phyloP scores from a whole-genome alignment of 352 stramenopile genomes.

The Globisporangium middletonii region DNA sequence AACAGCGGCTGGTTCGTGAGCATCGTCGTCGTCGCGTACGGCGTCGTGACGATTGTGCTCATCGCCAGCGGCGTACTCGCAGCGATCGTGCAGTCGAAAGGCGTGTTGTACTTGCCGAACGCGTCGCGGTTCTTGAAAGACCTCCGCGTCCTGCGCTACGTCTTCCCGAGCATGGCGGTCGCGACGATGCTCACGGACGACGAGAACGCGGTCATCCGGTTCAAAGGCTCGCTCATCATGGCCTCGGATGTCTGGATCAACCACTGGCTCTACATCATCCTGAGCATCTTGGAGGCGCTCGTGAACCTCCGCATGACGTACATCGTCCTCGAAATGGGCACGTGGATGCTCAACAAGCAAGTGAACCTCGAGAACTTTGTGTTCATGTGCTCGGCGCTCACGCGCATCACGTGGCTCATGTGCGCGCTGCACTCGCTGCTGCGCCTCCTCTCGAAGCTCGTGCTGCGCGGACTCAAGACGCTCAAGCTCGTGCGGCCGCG shows the following conservation, averaged over 20 bases:
- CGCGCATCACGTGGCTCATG: conserved; percentile 53
- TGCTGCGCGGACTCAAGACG: conserved; percentile 20
- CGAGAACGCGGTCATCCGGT: conserved; percentile 32
- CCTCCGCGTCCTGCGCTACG: conserved; percentile 24
- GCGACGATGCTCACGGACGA: conserved; percentile 29
- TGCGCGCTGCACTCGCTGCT: conserved; percentile 37
- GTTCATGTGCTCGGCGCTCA: conserved; percentile 44
- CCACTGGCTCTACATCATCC: conserved; percentile 57
- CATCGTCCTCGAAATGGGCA: conserved; percentile 34
- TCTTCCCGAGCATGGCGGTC: conserved; percentile 42
- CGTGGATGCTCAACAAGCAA: conserved; percentile 51
- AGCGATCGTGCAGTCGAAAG: conserved; percentile 27
- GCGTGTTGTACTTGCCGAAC: conserved; percentile 38
- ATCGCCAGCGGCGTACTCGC: conserved; percentile 46
- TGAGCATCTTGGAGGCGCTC: conserved; percentile 49
- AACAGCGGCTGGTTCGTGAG: conserved; percentile 33
- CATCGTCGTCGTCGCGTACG: conserved; percentile 34
- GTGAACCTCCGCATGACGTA: conserved; percentile 41
- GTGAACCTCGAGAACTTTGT: conserved; percentile 48
- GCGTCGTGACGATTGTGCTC: conserved; percentile 41
- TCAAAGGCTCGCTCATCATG: conserved; percentile 46
- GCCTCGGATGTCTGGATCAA: conserved; percentile 64
- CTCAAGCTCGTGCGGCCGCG: conserved; percentile 25
- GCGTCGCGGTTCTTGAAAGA: conserved; percentile 28
- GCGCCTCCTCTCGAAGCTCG: conserved; percentile 24